Base-by-base conservation (phyloP, 23 red algal genomes). In the Pyropia yezoensis region DNA sequence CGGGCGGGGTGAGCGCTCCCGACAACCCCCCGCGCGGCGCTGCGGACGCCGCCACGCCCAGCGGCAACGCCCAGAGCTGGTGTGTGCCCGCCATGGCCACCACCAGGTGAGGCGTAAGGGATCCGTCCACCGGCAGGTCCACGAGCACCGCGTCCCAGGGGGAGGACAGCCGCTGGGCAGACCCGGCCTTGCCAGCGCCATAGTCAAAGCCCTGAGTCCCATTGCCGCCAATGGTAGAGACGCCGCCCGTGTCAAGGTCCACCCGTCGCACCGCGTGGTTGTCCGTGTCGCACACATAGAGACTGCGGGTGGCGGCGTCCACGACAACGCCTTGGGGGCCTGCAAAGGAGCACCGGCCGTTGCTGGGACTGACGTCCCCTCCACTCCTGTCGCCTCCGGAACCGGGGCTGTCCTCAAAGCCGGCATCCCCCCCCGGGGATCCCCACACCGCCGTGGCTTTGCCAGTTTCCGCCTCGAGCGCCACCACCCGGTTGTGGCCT, bases 181-280 rank as follows among this genome's bases (percentile, higher is more conserved):
- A 59, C 15, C 87, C 87, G 22, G 72, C 63, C 49, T 75, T 75
- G 12, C 77, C 87, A 11, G 51, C 78, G n/a, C 22, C 18, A 39
- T 79, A 83, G 49, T 82, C 77, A 70, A 76, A 91, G 12, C 78
- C 79, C 49, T 95, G 78, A n/a, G 59, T 45, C 17, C 78, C 79
- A 27, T 57, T 80, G 12, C 89, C 79, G 22, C 75, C 78, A 24
- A 84, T 69, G 27, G 89, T 95, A 12, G 69, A 50, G 15, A 96
- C 92, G 19, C 18, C 50, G 7, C 79, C 54, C 25, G 77, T 59
- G 26, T 57, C 27, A 7, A 83, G 33, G 54, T 85, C 26, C 14
- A 90, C 76, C 18, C 76, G 70, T 19, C 92, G 83, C 30, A 96
- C 63, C 7, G 92, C 92, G 58, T 96, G 69, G 60, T 82, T 85